A percentile compares a stretch with the other conserved stretches of the same genome.
Evolutionary conservation across 768 basidiomycete genomes (phyloP).

Genomic region (Leucosporidium yakuticum): DNA sequence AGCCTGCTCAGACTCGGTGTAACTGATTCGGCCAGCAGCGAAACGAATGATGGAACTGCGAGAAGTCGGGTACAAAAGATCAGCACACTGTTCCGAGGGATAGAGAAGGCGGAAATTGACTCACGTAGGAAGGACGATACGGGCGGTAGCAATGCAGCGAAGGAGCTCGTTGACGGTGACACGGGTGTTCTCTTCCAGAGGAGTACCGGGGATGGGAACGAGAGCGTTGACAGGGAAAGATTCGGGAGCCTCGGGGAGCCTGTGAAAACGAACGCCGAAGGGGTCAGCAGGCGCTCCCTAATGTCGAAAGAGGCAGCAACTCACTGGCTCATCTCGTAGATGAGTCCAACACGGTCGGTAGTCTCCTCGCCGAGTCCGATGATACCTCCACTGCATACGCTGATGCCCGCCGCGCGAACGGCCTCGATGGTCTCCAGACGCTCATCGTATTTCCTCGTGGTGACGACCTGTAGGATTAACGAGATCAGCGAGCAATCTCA

Average conservation of each 20-base stretch:
- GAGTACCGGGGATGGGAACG: slow-evolving; percentile 91
- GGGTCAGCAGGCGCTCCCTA: background rate
- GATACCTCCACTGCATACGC: slow-evolving; percentile 94
- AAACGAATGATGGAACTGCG: slow-evolving; percentile 75
- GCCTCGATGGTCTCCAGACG: slow-evolving; percentile 80
- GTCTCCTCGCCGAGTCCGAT: slow-evolving; percentile 89
- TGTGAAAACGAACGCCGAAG: slow-evolving; percentile 40
- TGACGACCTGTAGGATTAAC: slow-evolving; percentile 65
- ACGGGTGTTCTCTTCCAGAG: slow-evolving; percentile 84
- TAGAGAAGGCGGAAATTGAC: background rate
- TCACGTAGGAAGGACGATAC: slow-evolving; percentile 75
- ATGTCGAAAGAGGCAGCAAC: slow-evolving; percentile 36
- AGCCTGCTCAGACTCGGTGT: slow-evolving; percentile 84
- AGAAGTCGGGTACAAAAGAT: background rate
- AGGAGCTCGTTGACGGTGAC: slow-evolving; percentile 76
- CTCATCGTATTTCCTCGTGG: slow-evolving; percentile 89
- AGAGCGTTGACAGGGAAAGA: slow-evolving; percentile 97
- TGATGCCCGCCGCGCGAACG: slow-evolving; percentile 90
- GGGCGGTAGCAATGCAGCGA: slow-evolving; percentile 90
- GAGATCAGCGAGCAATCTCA: background rate
- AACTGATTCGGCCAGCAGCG: slow-evolving; percentile 83
- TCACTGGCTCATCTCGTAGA: slow-evolving; percentile 86
- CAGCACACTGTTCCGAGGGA: background rate
- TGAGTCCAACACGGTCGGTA: slow-evolving; percentile 81
- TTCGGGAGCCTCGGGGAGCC: slow-evolving; percentile 94